Conservation (phyloP, 2,329 filamentous ascomycete species). For the Cadophora sp. region DNA sequence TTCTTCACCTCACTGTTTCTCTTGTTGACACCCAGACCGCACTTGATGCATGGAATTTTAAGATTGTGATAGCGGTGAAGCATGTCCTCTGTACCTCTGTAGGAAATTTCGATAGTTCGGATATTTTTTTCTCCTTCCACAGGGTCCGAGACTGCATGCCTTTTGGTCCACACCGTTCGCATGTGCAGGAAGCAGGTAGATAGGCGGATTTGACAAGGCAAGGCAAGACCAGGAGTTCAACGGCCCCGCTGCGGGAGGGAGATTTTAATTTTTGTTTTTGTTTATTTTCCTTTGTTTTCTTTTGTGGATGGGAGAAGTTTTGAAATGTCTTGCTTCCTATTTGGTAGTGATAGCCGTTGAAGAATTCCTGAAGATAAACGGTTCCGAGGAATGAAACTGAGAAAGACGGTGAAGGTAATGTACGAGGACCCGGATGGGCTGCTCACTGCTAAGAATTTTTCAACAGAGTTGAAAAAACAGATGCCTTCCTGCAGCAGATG, state of each 20-base stretch:
- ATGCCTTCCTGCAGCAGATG: conserved; percentile 2
- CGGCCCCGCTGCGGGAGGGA: conserved; percentile 23
- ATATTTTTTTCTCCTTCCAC: neutral
- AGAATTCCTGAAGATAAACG: neutral
- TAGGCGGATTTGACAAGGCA: neutral
- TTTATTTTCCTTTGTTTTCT: neutral
- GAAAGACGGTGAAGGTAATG: neutral
- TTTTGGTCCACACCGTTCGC: conserved; percentile 4
- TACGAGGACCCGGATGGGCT: neutral
- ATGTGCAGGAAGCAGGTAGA: conserved; percentile 14
- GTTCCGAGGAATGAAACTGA: neutral
- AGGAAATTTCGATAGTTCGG: conserved; percentile 1
- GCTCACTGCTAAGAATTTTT: neutral
- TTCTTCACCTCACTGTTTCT: neutral
- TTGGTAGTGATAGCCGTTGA: neutral
- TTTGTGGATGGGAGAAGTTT: neutral
- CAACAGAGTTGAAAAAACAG: neutral
- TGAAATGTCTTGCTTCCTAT: neutral
- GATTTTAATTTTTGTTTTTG: neutral
- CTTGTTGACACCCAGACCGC: neutral
- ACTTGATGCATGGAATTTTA: conserved; percentile 23
- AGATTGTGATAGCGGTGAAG: conserved; percentile 38
- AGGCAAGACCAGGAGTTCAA: conserved; percentile 8
- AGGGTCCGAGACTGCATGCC: neutral
- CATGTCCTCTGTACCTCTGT: neutral